Percentiles rank a stretch among this genome's conserved stretches.
phyloP scores from a whole-genome alignment of 2,329 filamentous ascomycete genomes.

The Conoideocrella luteorostrata region DNA sequence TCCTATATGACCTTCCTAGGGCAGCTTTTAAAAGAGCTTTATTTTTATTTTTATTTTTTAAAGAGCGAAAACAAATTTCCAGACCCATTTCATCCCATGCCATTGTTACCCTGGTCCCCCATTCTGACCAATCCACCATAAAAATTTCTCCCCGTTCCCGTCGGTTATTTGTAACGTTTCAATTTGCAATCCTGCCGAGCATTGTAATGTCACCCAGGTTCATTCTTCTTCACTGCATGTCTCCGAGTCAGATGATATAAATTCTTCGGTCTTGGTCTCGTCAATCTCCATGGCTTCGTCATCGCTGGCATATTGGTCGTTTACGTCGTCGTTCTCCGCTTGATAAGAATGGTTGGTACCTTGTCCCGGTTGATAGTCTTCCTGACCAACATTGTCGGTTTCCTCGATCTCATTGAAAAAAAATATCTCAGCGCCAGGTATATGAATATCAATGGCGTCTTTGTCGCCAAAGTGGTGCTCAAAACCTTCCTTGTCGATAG shows the following conservation, averaged over 20 bases:
- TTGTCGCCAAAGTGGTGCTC: conserved; percentile 16
- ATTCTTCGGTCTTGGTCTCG: neutral
- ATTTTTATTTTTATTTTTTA: too few species aligned
- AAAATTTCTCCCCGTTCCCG: too few species aligned
- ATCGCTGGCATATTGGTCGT: neutral
- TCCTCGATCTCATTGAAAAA: conserved; percentile 7
- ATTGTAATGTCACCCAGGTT: too few species aligned
- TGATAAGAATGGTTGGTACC: too few species aligned
- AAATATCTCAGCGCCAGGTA: conserved; percentile 14
- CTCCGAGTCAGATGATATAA: neutral
- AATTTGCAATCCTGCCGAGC: too few species aligned
- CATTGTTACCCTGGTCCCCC: too few species aligned
- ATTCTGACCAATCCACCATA: too few species aligned
- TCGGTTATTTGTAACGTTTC: too few species aligned
- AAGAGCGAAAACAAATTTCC: too few species aligned
- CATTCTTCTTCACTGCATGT: conserved; percentile 3
- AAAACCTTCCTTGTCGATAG: conserved; percentile 21
- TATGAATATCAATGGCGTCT: conserved; percentile 21
- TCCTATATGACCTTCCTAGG: too few species aligned
- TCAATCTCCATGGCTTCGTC: neutral
- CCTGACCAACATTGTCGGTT: neutral
- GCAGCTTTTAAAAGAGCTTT: too few species aligned
- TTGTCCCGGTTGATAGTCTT: neutral
- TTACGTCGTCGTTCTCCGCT: neutral
- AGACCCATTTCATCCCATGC: too few species aligned